Evolutionary conservation across 306 rosid species (phyloP).

Genomic region (Lupinus albus): DNA sequence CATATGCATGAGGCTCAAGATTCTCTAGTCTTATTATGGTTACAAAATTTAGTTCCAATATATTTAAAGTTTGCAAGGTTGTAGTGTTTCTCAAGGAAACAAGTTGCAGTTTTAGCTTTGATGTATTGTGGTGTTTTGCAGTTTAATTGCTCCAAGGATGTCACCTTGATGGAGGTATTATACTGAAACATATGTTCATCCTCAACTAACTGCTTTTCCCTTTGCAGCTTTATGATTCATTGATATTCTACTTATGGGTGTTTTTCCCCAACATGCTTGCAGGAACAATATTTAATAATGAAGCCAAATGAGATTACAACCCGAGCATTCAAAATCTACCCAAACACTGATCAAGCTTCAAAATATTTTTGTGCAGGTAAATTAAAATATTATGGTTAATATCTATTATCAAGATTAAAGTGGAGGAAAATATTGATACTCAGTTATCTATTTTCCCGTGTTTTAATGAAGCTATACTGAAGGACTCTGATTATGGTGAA

Average conservation of each 20-base stretch:
- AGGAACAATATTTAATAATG: constrained; percentile 91
- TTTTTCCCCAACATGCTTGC: constrained; percentile 35
- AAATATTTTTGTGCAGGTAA: constrained; percentile 81
- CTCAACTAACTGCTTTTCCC: constrained; percentile 12
- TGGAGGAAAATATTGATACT: constrained; percentile 20
- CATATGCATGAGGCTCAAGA: no score
- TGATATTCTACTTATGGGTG: constrained; percentile 23
- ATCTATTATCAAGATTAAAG: constrained; percentile 6
- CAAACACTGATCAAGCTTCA: constrained; percentile 83
- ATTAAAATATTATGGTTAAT: constrained; percentile 36
- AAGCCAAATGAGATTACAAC: constrained; percentile 70
- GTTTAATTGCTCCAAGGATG: constrained; percentile 92
- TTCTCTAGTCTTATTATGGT: no score
- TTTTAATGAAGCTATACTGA: constrained; percentile 71
- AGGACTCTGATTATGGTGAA: constrained; percentile 85
- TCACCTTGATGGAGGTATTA: constrained; percentile 86
- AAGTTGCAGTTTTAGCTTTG: constrained; percentile 3
- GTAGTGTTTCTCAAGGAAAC: not conserved
- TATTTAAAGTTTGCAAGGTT: no score
- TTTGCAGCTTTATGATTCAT: constrained; percentile 6
- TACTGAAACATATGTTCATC: constrained; percentile 22
- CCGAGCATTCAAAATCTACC: constrained; percentile 77
- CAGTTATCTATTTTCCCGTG: constrained; percentile 11
- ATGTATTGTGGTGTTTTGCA: constrained; percentile 52
- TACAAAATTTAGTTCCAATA: no score